These are phyloP conservation scores for Psilocybe subaeruginosa DNA, from an alignment of 768 basidiomycete species.

Conservation along the genomic window DNA sequence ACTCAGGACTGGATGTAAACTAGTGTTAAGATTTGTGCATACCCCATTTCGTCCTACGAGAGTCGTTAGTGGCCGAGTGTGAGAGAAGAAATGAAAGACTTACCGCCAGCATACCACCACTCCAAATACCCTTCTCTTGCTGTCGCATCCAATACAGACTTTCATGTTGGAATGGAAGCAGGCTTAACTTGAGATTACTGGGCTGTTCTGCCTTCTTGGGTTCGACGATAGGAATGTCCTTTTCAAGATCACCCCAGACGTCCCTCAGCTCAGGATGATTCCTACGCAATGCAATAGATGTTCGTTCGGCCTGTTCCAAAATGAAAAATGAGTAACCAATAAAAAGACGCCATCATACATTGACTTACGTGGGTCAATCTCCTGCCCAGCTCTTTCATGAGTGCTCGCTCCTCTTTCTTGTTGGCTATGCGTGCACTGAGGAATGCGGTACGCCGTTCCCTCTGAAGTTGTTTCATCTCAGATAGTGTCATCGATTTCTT, in stretches of 20 bases:
- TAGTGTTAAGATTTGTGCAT: conserved; percentile 26
- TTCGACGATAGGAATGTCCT: conserved; percentile 56
- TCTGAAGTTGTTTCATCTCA: conserved; percentile 30
- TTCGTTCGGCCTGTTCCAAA: conserved; percentile 65
- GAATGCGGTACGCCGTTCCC: conserved; percentile 20
- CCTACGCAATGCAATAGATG: conserved; percentile 59
- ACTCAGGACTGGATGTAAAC: conserved; percentile 7
- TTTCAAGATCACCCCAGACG: conserved; percentile 88
- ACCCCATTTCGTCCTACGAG: conserved; percentile 91
- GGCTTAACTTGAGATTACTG: conserved; percentile 74
- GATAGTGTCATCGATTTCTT: conserved; percentile 35
- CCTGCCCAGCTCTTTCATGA: conserved; percentile 67
- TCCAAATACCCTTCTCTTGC: conserved; percentile 88
- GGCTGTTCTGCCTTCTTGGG: conserved; percentile 83
- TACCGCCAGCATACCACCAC: conserved; percentile 91
- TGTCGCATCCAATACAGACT: conserved; percentile 95
- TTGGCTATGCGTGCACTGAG: conserved; percentile 29
- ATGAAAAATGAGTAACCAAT: neutral
- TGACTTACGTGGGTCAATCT: conserved; percentile 67
- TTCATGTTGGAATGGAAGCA: conserved; percentile 95
- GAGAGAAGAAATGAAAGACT: conserved; percentile 27
- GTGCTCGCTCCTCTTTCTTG: conserved; percentile 49
- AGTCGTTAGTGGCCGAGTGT: neutral
- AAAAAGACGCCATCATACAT: neutral
- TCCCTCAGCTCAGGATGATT: conserved; percentile 81